Percentiles rank a stretch among this genome's conserved stretches.
These are phyloP conservation scores for Colletotrichum filicis DNA, from an alignment of 2,329 filamentous ascomycete genomes.

Conservation along the genomic window DNA sequence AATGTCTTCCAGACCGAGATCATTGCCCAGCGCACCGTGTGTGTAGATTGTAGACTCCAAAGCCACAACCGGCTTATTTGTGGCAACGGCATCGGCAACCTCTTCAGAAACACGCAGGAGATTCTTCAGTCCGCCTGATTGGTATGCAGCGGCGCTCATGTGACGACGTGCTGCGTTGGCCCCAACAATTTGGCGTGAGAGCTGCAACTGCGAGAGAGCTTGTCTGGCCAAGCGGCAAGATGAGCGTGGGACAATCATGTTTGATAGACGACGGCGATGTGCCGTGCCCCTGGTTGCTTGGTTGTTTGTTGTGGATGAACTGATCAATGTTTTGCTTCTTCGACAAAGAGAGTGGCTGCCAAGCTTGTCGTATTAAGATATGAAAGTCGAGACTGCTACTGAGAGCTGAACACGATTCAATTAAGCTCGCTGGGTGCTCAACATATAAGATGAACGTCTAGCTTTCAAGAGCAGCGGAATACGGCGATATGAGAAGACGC, in stretches of 20 bases:
- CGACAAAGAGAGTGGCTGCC: background rate
- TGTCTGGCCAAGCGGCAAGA: slow-evolving; percentile 29
- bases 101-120: slow-evolving; percentile 83
- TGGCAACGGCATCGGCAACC: slow-evolving; percentile 79
- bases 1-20: slow-evolving; percentile 78
- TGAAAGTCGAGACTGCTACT: background rate
- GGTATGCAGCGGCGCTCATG: slow-evolving; percentile 31
- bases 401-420: background rate
- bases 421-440: background rate
- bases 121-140: slow-evolving; percentile 45
- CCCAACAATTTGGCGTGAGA: background rate
- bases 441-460: background rate
- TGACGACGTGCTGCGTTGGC: slow-evolving; percentile 7
- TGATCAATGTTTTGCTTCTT: background rate
- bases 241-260: slow-evolving; percentile 30
- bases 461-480: background rate
- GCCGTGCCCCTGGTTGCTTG: background rate
- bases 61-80: slow-evolving; percentile 86
- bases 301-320: background rate
- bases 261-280: background rate
- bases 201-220: slow-evolving; percentile 16
- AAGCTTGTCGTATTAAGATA: background rate
- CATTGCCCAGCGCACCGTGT: slow-evolving; percentile 84
- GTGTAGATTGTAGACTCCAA: slow-evolving; percentile 98
- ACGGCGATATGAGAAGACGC: background rate